Base-by-base conservation (phyloP, 495 filamentous ascomycete species). In the Trichocladium uniseriatum region DNA sequence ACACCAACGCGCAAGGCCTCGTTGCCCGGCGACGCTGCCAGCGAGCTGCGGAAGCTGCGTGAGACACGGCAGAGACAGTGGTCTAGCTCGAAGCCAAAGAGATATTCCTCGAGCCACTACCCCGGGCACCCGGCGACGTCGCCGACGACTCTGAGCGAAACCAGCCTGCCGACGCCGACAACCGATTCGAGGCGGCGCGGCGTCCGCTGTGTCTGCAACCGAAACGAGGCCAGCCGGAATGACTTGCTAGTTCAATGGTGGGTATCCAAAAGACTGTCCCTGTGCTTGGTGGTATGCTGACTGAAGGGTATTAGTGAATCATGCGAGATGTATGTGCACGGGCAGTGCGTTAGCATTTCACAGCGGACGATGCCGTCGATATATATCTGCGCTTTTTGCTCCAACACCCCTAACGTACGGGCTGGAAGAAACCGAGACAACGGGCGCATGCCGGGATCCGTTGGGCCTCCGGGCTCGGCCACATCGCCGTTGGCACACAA, bases 201-300 rank as follows among this genome's bases (percentile, higher is more conserved):
- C 14, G 84, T 87, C 4, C 78, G 87, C 45, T 95, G 89, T 59
- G 67, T 89, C 18, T 94, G 88, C 68, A 79, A 78, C 31, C 69
- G 76, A 49, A 53, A 55, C 34, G 63, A 63, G 34, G 60, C 55
- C 51, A 59, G 56, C 28, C 79, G 80, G 49, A 80, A 82, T 48
- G 81, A 79, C 49, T 76, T 85, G 43, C 83, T 94, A 82, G 82
- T 95, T 55, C 86, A 89, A 69, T 95, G 86, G 86, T 89, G 72
- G 51, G 73, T 68, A 15, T 38, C n/a, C n/a, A n/a, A n/a, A n/a
- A n/a, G n/a, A n/a, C n/a, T n/a, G n/a, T 46, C 28, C 28, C 16
- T 38, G 38, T 52, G 45, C 42, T 39, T 9, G 37, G 14, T 19
- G 28, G 19, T 32, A 56, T 38, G 13, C 54, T 55, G 45, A 52